phyloP scores from a whole-genome alignment of 768 basidiomycete genomes.

The Termitomyces sp. region DNA sequence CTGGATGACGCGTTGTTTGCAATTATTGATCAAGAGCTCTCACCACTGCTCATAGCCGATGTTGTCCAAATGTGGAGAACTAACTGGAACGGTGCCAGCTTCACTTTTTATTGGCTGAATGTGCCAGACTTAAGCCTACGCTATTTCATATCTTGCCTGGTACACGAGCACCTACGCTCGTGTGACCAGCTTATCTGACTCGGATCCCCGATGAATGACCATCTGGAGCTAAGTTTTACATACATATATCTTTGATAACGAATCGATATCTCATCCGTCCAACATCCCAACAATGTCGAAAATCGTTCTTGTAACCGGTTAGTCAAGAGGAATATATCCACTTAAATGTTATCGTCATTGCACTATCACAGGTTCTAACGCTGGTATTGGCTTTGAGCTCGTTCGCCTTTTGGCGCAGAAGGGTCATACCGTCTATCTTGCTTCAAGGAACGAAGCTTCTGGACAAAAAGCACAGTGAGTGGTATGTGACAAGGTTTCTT shows the following conservation, averaged over 20 bases:
- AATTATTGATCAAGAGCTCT: not conserved
- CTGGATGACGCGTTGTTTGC: not conserved
- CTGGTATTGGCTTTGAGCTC: conserved; percentile 45
- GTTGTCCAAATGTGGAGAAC: no score
- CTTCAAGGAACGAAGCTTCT: conserved; percentile 33
- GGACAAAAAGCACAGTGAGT: conserved; percentile 40
- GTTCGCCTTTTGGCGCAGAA: conserved; percentile 39
- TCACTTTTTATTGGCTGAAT: not conserved
- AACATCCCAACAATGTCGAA: not conserved
- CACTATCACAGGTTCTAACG: conserved; percentile 31
- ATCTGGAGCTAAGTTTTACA: not conserved
- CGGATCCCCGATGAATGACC: not conserved
- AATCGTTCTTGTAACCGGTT: conserved; percentile 19
- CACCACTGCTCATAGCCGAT: no score
- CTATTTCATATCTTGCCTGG: not conserved
- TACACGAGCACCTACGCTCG: not conserved
- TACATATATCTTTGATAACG: no score
- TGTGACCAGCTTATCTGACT: not conserved
- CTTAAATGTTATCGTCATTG: not conserved
- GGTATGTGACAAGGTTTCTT: not conserved
- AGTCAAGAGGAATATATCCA: not conserved
- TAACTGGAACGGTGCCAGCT: not conserved
- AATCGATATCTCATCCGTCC: not conserved
- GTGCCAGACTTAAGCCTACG: no score
- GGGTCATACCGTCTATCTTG: conserved; percentile 42